phyloP scores from a whole-genome alignment of 169 alveolate genomes.

The Plasmodium knowlesi region DNA sequence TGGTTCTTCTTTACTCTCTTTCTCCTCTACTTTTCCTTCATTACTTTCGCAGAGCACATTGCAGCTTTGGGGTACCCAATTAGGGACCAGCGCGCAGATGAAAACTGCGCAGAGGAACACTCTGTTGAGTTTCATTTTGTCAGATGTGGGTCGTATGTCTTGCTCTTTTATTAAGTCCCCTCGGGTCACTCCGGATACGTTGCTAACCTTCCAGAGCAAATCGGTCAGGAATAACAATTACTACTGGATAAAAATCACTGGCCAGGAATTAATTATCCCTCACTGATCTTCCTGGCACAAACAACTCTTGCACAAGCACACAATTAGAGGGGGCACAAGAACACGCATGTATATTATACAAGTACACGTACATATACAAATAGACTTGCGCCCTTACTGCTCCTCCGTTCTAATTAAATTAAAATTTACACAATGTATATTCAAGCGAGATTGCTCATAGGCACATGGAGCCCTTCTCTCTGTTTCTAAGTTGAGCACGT shows the following conservation, averaged over 20 bases:
- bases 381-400: neutral
- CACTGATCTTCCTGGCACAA: neutral
- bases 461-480: neutral
- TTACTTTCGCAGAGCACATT: constrained; percentile 18
- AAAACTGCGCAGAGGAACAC: constrained; percentile 2
- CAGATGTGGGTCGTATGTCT: neutral
- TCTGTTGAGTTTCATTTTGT: constrained; percentile 34
- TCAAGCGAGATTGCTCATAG: neutral
- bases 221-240: neutral
- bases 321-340: neutral
- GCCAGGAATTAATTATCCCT: neutral
- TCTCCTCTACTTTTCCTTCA: neutral
- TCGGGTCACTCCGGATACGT: neutral
- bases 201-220: neutral
- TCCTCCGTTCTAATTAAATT: neutral
- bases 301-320: neutral
- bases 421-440: constrained; percentile 21
- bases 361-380: neutral
- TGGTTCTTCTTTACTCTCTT: neutral
- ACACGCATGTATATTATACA: neutral
- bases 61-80: neutral
- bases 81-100: neutral
- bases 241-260: neutral
- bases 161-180: neutral
- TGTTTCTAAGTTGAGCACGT: neutral